phyloP scores from a whole-genome alignment of 164 flowering plant genomes.

The Houttuynia cordata region DNA sequence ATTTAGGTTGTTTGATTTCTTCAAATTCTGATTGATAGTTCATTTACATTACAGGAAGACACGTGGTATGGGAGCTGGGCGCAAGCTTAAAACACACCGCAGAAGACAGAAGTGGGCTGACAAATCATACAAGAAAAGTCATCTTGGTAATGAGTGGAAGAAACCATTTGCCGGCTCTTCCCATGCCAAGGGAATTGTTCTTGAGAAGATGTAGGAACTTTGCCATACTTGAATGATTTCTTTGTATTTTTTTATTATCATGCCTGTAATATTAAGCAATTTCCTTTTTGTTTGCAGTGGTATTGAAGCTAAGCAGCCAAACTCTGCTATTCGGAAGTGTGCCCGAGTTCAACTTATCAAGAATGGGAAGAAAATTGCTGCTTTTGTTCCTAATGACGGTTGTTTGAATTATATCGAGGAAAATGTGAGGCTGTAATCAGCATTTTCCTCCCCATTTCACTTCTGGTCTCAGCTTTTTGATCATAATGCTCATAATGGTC shows the following conservation, averaged over 20 bases:
- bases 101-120: slow-evolving; percentile 27
- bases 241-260: background rate
- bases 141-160: slow-evolving; percentile 30
- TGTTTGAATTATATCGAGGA: slow-evolving; percentile 29
- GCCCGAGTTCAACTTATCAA: slow-evolving; percentile 23
- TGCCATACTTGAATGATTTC: background rate
- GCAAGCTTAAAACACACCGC: slow-evolving; percentile 28
- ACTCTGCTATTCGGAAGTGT: slow-evolving; percentile 29
- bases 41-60: slow-evolving; percentile 17
- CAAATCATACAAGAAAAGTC: slow-evolving; percentile 24
- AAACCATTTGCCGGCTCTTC: slow-evolving; percentile 30
- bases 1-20: background rate
- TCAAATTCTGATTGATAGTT: background rate
- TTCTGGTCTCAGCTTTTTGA: background rate
- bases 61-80: slow-evolving; percentile 33
- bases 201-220: slow-evolving; percentile 19
- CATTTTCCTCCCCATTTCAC: background rate
- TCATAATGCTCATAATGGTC: background rate
- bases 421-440: slow-evolving; percentile 12
- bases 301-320: slow-evolving; percentile 29
- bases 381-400: slow-evolving; percentile 28
- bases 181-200: slow-evolving; percentile 29
- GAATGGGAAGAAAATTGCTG: slow-evolving; percentile 28
- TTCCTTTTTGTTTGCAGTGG: slow-evolving; percentile 9
- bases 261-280: background rate